phyloP scores from a whole-genome alignment of 352 stramenopile species.

The Aphanomyces cochlioides region DNA sequence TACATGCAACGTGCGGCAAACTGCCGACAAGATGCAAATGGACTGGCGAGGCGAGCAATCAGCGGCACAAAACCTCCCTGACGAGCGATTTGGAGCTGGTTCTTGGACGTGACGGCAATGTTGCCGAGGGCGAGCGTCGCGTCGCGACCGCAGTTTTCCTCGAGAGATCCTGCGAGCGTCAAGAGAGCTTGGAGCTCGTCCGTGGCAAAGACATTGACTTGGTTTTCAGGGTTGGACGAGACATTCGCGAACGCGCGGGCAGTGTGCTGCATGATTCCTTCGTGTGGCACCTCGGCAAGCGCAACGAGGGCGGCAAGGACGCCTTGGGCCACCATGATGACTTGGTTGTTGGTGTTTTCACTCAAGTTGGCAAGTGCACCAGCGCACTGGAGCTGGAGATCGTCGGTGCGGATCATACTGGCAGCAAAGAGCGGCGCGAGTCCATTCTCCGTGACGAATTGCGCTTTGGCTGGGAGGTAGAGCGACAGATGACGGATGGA shows the following conservation, averaged over 20 bases:
- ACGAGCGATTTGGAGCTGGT: constrained; percentile 85
- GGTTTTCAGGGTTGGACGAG: constrained; percentile 91
- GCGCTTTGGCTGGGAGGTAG: constrained; percentile 57
- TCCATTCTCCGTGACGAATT: constrained; percentile 65
- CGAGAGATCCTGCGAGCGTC: constrained; percentile 54
- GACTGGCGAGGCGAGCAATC: constrained; percentile 64
- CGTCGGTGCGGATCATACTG: constrained; percentile 57
- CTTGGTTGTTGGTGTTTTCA: constrained; percentile 90
- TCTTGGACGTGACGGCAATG: constrained; percentile 87
- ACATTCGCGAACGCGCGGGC: constrained; percentile 88
- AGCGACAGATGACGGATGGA: constrained; percentile 88
- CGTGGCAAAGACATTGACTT: constrained; percentile 79
- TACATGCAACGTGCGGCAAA: constrained; percentile 88
- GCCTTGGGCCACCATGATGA: constrained; percentile 77
- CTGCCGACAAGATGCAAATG: constrained; percentile 67
- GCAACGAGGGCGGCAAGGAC: constrained; percentile 64
- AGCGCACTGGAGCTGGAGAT: constrained; percentile 87
- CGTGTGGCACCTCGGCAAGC: constrained; percentile 56
- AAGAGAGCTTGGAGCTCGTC: constrained; percentile 79
- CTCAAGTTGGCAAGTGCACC: constrained; percentile 87
- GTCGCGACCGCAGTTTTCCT: constrained; percentile 89
- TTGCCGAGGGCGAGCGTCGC: constrained; percentile 92
- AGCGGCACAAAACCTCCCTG: constrained; percentile 83
- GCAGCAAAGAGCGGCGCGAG: constrained; percentile 61
- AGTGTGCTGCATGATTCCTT: constrained; percentile 82